Conservation (phyloP, 2,329 filamentous ascomycete species). For the Amylocarpus encephaloides region DNA sequence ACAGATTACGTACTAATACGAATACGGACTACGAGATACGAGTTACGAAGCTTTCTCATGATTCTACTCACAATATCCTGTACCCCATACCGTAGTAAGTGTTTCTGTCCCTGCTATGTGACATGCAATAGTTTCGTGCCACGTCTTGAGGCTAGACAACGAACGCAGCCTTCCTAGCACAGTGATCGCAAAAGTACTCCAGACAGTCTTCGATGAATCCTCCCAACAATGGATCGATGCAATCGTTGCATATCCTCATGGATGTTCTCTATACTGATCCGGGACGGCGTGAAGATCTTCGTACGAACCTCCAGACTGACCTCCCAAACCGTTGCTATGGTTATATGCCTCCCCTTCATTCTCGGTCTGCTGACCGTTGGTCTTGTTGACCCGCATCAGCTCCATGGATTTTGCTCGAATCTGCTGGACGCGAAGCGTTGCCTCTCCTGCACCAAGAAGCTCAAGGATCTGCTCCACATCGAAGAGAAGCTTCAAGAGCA, state of each 20-base stretch:
- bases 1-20: background rate
- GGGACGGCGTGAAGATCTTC: background rate
- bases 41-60: too few species aligned
- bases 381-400: constrained; percentile 16
- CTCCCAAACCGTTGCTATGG: background rate
- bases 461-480: constrained; percentile 43
- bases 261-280: background rate
- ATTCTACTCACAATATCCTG: too few species aligned
- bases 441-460: constrained; percentile 35
- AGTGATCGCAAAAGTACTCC: too few species aligned
- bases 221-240: background rate
- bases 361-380: background rate
- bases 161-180: too few species aligned
- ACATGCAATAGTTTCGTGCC: too few species aligned
- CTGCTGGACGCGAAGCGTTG: constrained; percentile 25
- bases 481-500: constrained; percentile 42
- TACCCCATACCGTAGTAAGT: too few species aligned
- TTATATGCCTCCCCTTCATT: background rate
- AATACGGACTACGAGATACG: too few species aligned
- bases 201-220: too few species aligned
- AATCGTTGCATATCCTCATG: background rate
- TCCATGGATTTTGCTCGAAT: constrained; percentile 23
- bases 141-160: too few species aligned
- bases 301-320: background rate
- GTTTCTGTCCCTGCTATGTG: too few species aligned